These are phyloP conservation scores for Eurotiales sp. DNA, from an alignment of 2,329 filamentous ascomycete genomes.

Conservation along the genomic window DNA sequence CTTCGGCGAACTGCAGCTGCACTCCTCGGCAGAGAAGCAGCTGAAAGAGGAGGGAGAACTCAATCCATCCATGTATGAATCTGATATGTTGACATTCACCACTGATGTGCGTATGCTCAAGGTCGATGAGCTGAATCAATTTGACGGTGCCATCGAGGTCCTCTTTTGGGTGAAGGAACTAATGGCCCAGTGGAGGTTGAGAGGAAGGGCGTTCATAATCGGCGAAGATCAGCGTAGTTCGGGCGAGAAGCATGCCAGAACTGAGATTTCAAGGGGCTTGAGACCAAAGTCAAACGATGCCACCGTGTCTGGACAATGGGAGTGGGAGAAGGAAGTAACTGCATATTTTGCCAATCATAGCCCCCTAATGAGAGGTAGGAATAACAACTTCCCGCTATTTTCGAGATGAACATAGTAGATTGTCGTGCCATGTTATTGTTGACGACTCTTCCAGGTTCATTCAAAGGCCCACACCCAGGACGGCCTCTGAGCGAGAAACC, in stretches of 20 bases:
- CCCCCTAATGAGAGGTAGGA: constrained; percentile 68
- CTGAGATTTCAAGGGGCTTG: constrained; percentile 57
- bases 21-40: constrained; percentile 70
- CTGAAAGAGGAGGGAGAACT: constrained; percentile 39
- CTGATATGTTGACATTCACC: constrained; percentile 76
- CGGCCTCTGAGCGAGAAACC: constrained; percentile 53
- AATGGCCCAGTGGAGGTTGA: constrained; percentile 79
- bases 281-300: constrained; percentile 42
- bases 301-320: constrained; percentile 55
- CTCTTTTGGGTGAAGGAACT: constrained; percentile 73
- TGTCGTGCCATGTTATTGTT: not conserved
- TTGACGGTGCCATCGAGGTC: constrained; percentile 70
- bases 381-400: not conserved
- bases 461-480: constrained; percentile 69
- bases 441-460: constrained; percentile 50
- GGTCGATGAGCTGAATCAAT: constrained; percentile 67
- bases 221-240: constrained; percentile 63
- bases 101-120: constrained; percentile 89
- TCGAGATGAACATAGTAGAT: constrained; percentile 2
- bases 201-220: constrained; percentile 71
- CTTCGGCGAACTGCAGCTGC: constrained; percentile 63
- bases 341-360: constrained; percentile 86
- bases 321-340: constrained; percentile 74
- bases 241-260: constrained; percentile 41
- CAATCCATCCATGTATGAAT: constrained; percentile 69